Base-by-base conservation (phyloP, 1,139 yeast species). In the Pichia sp. region DNA sequence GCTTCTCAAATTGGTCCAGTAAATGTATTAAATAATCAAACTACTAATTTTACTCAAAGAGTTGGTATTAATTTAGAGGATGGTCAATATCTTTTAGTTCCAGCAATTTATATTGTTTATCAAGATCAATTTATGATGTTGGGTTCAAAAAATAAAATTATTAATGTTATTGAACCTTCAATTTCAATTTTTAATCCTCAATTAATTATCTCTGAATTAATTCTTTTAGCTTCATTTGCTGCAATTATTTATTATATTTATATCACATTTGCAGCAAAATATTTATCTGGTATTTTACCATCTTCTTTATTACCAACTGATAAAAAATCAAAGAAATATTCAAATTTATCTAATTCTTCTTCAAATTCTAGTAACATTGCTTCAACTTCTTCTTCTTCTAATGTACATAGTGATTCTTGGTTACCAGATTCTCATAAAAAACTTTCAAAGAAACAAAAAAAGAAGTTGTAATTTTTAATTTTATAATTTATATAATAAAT, bases 111-210 rank as follows among this genome's bases (percentile, higher is more conserved):
- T 60, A 69, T 82, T 44, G 70, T 73, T 40, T 68, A 68, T 56
- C 72, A 75, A 34, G 74, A 75, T 24, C 68, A 76, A 46, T 64
- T 82, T 56, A 74, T 77, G 64, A 69, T 74, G 53, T 69, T 82
- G 39, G 77, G 80, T 42, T 76, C 83, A 36, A 71, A 76, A 56
- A 76, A 80, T 40, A 79, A 77, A 56, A 67, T 80, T 51, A 68
- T 85, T 35, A 63, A 70, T 30, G 74, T 87, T 50, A 63, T 64
- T n/a, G 95, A 87, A 55, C 75, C 74, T 33, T 73, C 82, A 44
- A 69, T 87, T 55, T 82, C 95, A 1, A 54, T 82, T 48, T 80
- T 83, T 65, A 78, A 85, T 61, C 92, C 90, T 28, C 80, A 83
- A 62, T 74, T 87, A 58, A 63, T 87, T 51, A 63, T 84, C 39